Conservation (phyloP, 1,139 yeast genomes). For the Protomyces lactucae-debilis region DNA sequence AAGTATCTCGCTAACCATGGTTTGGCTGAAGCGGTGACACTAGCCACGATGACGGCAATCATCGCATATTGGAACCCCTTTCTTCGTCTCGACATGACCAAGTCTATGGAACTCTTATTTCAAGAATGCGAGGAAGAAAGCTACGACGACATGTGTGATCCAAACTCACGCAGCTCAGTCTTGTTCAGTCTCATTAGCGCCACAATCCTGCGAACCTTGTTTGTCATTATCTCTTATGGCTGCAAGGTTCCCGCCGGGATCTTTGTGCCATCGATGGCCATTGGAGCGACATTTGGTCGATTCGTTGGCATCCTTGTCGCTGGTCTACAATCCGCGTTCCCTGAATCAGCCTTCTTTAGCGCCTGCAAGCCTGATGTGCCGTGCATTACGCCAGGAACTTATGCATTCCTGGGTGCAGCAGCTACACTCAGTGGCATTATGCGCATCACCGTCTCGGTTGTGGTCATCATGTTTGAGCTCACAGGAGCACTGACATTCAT, state of each 20-base stretch:
- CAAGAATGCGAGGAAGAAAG: slow-evolving; percentile 65
- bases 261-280: slow-evolving; percentile 94
- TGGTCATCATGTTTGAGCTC: slow-evolving; percentile 90
- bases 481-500: slow-evolving; percentile 92
- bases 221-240: slow-evolving; percentile 83
- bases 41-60: slow-evolving; percentile 67
- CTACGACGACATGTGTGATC: slow-evolving; percentile 35
- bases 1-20: slow-evolving; percentile 56
- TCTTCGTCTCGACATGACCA: slow-evolving; percentile 85
- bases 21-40: slow-evolving; percentile 61
- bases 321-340: slow-evolving; percentile 46
- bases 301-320: slow-evolving; percentile 71
- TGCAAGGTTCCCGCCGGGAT: slow-evolving; percentile 93
- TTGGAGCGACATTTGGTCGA: slow-evolving; percentile 91
- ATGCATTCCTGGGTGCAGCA: slow-evolving; percentile 96
- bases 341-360: slow-evolving; percentile 47
- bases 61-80: slow-evolving; percentile 81
- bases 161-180: slow-evolving; percentile 31
- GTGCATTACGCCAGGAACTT: slow-evolving; percentile 89
- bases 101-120: slow-evolving; percentile 82
- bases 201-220: slow-evolving; percentile 60
- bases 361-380: slow-evolving; percentile 44
- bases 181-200: slow-evolving; percentile 61
- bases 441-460: slow-evolving; percentile 84
- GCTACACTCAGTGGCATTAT: slow-evolving; percentile 93